A percentile compares a stretch with the other conserved stretches of the same genome.
phyloP scores from a whole-genome alignment of 257 asterid species.

The Thymus mandschuricus region DNA sequence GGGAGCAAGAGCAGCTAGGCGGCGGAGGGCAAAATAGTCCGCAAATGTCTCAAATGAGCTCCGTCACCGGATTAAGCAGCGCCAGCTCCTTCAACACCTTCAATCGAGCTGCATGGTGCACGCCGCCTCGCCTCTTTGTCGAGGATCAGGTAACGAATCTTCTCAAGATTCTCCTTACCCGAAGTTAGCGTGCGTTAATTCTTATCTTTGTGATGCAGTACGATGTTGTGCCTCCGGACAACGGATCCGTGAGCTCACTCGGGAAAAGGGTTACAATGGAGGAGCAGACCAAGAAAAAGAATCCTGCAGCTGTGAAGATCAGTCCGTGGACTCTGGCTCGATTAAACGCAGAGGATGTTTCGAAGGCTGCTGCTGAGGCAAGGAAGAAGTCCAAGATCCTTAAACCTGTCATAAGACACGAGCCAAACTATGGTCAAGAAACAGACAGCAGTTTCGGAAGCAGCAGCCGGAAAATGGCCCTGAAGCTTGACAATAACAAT shows the following conservation, averaged over 20 bases:
- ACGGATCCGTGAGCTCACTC: slow-evolving; percentile 75
- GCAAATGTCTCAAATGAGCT: slow-evolving; percentile 91
- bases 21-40: slow-evolving; percentile 88
- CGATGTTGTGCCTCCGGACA: slow-evolving; percentile 90
- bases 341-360: slow-evolving; percentile 80
- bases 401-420: slow-evolving; percentile 67
- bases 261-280: slow-evolving; percentile 66
- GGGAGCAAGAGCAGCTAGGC: slow-evolving; percentile 93
- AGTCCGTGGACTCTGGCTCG: slow-evolving; percentile 97
- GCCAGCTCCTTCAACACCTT: slow-evolving; percentile 89
- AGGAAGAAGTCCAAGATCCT: slow-evolving; percentile 83
- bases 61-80: slow-evolving; percentile 88
- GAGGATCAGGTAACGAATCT: slow-evolving; percentile 82
- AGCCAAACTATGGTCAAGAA: slow-evolving; percentile 48
- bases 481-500: slow-evolving; percentile 47
- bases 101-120: slow-evolving; percentile 97
- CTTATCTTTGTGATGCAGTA: slow-evolving; percentile 48
- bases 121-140: slow-evolving; percentile 93
- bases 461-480: slow-evolving; percentile 57
- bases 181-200: neutral
- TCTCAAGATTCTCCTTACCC: neutral
- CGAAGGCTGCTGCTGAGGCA: slow-evolving; percentile 97
- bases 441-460: slow-evolving; percentile 74
- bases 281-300: slow-evolving; percentile 75
- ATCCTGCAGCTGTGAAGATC: slow-evolving; percentile 80